Conservation (phyloP, 2,329 filamentous ascomycete genomes). For the Trichophyton rubrum region DNA sequence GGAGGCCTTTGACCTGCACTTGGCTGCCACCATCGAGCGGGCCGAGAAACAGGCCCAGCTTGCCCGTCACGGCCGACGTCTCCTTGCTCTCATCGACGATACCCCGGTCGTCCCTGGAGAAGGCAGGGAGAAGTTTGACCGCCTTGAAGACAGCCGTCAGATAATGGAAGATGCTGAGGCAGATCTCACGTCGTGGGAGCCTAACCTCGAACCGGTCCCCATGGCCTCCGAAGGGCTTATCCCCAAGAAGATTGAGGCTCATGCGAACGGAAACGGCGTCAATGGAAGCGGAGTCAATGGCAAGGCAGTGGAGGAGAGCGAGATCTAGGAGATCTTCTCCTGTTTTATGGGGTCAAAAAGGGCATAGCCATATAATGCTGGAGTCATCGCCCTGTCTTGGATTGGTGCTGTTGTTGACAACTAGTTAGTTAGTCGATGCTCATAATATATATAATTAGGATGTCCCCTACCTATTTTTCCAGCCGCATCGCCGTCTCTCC, state of each 20-base stretch:
- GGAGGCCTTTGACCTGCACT: conserved; percentile 80
- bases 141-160: conserved; percentile 58
- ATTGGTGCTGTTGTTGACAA: background rate
- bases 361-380: background rate
- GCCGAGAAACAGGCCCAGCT: conserved; percentile 95
- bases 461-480: background rate
- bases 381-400: background rate
- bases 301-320: background rate
- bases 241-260: background rate
- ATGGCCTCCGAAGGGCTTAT: background rate
- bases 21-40: conserved; percentile 83
- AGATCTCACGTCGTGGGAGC: conserved; percentile 64
- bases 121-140: conserved; percentile 53
- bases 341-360: background rate
- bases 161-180: conserved; percentile 87
- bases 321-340: background rate
- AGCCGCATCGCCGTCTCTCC: background rate
- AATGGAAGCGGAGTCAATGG: conserved; percentile 1
- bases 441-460: background rate
- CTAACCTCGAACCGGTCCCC: conserved; percentile 41
- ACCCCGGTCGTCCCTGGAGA: conserved; percentile 82
- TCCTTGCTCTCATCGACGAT: conserved; percentile 79
- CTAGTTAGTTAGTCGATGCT: background rate
- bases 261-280: conserved; percentile 1
- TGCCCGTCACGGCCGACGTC: conserved; percentile 74